phyloP scores from a whole-genome alignment of 495 filamentous ascomycete genomes.

The Penicillium ochrochloron region DNA sequence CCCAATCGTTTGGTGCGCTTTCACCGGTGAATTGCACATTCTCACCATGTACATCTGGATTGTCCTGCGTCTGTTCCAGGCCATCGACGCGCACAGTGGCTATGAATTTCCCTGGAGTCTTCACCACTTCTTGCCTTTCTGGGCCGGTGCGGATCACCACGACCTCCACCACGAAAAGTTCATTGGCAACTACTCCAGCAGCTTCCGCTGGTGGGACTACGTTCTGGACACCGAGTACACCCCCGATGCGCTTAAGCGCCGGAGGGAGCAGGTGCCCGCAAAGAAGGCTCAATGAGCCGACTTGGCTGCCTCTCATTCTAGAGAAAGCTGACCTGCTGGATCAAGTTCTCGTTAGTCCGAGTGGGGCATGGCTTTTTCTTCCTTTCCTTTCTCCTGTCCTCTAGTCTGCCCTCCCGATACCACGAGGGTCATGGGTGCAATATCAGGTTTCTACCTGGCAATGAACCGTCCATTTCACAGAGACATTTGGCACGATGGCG shows the following conservation, averaged over 20 bases:
- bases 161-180: conserved; percentile 97
- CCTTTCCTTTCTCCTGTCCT: background rate
- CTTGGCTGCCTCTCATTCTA: background rate
- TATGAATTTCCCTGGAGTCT: conserved; percentile 98
- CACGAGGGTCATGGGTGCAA: background rate
- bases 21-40: conserved; percentile 88
- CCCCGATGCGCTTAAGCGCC: conserved; percentile 80
- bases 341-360: background rate
- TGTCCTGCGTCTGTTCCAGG: conserved; percentile 88
- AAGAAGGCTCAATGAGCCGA: conserved; percentile 56
- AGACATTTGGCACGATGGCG: background rate
- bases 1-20: conserved; percentile 82
- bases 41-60: conserved; percentile 99
- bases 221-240: conserved; percentile 90
- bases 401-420: background rate
- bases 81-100: conserved; percentile 95
- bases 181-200: conserved; percentile 96
- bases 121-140: conserved; percentile 95
- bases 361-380: background rate
- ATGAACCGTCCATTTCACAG: background rate
- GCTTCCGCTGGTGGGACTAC: conserved; percentile 99
- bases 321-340: background rate
- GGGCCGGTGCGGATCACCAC: conserved; percentile 97
- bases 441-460: background rate
- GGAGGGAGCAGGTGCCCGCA: conserved; percentile 74